A percentile compares a stretch with the other conserved stretches of the same genome.
Evolutionary conservation across 768 basidiomycete species (phyloP).

Genomic region (Gloeopeniophorella convolvens): DNA sequence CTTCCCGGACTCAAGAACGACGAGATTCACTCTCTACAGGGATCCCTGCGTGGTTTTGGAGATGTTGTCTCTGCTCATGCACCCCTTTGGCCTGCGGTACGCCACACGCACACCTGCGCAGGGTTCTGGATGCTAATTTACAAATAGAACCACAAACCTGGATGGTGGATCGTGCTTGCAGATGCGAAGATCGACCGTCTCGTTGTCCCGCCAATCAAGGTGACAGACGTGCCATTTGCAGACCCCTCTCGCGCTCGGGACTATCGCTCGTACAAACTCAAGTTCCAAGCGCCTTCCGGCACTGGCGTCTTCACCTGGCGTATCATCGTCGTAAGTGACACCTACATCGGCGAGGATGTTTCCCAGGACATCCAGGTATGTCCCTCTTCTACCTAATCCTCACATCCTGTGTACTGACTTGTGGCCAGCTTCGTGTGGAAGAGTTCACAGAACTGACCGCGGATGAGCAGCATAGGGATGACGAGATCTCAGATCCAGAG

Average conservation of each 20-base stretch:
- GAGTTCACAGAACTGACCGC: conserved; percentile 50
- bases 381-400: conserved; percentile 13
- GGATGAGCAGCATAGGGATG: conserved; percentile 62
- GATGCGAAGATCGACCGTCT: conserved; percentile 81
- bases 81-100: conserved; percentile 84
- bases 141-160: conserved; percentile 73
- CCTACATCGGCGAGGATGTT: conserved; percentile 78
- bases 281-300: conserved; percentile 90
- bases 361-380: conserved; percentile 65
- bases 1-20: conserved; percentile 63
- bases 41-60: conserved; percentile 33
- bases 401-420: background rate
- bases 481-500: conserved; percentile 97
- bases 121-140: background rate
- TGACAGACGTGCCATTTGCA: conserved; percentile 70
- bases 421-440: conserved; percentile 72
- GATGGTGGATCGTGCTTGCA: conserved; percentile 88
- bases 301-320: conserved; percentile 87
- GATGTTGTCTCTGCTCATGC: conserved; percentile 76
- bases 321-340: conserved; percentile 79
- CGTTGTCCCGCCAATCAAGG: conserved; percentile 80
- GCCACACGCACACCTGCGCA: conserved; percentile 25
- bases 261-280: conserved; percentile 81
- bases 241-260: conserved; percentile 44
- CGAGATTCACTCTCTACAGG: conserved; percentile 39